Base-by-base conservation (phyloP, 352 stramenopile species). In the Pythium chondricola region DNA sequence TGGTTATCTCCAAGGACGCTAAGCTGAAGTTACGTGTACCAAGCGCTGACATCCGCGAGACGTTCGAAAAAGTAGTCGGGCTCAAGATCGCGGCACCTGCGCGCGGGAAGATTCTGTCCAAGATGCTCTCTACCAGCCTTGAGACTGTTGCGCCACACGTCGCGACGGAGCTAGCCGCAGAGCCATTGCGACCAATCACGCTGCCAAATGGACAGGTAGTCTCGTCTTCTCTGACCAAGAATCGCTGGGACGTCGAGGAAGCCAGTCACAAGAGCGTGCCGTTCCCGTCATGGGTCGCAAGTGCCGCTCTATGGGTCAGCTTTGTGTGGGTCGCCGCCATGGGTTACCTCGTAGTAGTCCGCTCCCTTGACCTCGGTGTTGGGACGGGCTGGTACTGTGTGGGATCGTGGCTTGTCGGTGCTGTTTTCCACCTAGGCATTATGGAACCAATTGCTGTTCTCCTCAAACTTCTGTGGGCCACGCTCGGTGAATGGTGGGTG, bases 71-170 rank as follows among this genome's bases (percentile, higher is more conserved):
- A 26, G 76, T 88, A 7, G 69, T 86, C 6, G 76, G 76, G 3
- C 67, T 88, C 30, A 84, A 86, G 56, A 85, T 88, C 41, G 67
- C 73, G 11, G 69, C 71, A n/a, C 76, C 76, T 4, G 62, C 74
- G 17, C 67, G 76, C 22, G 76, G 76, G 5, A 88, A 85, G 44
- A 69, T 88, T 27, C 62, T 81, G 6, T 83, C 76, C 6, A 68
- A 83, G 42, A 63, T 88, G 43, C 43, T 85, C 10, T 63, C 65
- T 2, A 65, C 65, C 0, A 85, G 71, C 53, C 61, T 88, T 11
- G 69, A 84, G 20, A 81, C 49, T 24, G 74, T 88, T 4, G 32
- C 65, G 4, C 73, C 69, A 7, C 65, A 60, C 13, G 65, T 88
- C 24, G 74, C 64, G 16, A 63, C 39, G 17, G 74, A 85, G 30